Base-by-base conservation (phyloP, 1,139 yeast species). In the Saccharomyces pastorianus region DNA sequence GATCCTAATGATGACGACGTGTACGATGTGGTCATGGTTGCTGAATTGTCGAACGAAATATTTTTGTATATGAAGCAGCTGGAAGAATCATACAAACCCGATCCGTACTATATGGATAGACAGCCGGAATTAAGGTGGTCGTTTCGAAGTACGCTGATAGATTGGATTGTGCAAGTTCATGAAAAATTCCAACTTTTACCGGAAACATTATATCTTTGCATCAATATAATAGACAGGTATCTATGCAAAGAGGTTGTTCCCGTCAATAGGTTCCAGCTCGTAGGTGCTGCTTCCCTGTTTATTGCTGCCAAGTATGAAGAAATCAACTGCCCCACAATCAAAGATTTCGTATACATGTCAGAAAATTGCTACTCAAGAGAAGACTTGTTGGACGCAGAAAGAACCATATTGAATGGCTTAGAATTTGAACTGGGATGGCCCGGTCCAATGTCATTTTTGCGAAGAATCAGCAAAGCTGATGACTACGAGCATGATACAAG, bases 391-490 rank as follows among this genome's bases (percentile, higher is more conserved):
- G 84, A 83, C 66, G 98, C 98, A 3, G 99, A 93, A 73, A 78
- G 93, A 64, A 91, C 84, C 69, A 89, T 93, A 95, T 85, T 93
- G 64, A 95, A 88, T 65, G 85, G 89, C 53, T 78, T 93, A 59
- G 89, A 89, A 61, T 93, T 93, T 71, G 96, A 93, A 70, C 83
- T 93, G 79, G 97, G 97, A 26, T 91, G 93, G 90, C 98, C 99
- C 0, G 98, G 98, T 7, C 99, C 99, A 54, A 91, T 93, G 98
- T 86, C 96, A 42, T 93, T 93, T 64, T 76, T 93, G 59, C 81
- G 99, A 69, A 82, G 97, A 62, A 88, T 95, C 2, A 88, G 96
- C 55, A 93, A 93, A 73, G 98, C 98, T n/a, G 99, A 93, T 72
- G 96, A 91, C 68, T 93, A 93, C 71, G 98, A 93, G 70, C 83